phyloP scores from a whole-genome alignment of 2,329 filamentous ascomycete genomes.

The Helotiales sp. region DNA sequence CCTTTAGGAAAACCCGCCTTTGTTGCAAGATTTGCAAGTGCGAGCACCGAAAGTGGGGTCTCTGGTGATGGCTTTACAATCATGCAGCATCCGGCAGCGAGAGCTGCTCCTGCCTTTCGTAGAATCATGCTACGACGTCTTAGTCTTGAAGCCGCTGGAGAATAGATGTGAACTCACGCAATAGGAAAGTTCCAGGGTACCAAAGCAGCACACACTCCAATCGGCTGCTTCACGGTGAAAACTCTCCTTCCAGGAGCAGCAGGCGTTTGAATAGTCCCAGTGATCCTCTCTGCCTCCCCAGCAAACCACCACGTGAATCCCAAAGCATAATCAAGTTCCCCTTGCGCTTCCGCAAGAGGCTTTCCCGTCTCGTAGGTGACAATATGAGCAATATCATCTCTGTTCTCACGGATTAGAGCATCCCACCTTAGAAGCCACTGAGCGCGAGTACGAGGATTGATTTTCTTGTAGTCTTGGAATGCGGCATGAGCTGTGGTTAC shows the following conservation, averaged over 20 bases:
- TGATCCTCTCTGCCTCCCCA: slow-evolving; percentile 61
- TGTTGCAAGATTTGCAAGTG: slow-evolving; percentile 53
- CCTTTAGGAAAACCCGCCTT: slow-evolving; percentile 59
- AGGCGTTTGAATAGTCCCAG: slow-evolving; percentile 59
- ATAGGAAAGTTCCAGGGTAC: slow-evolving; percentile 75
- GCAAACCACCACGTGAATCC: slow-evolving; percentile 57
- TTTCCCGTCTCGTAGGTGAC: slow-evolving; percentile 61
- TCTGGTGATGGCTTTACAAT: slow-evolving; percentile 72
- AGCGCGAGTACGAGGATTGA: slow-evolving; percentile 60
- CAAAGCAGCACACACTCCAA: slow-evolving; percentile 66
- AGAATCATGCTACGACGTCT: slow-evolving; percentile 51
- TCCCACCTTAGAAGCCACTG: slow-evolving; percentile 67
- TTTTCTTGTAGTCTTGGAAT: slow-evolving; percentile 59
- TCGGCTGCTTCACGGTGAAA: slow-evolving; percentile 73
- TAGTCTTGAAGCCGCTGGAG: background rate
- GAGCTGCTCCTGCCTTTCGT: slow-evolving; percentile 65
- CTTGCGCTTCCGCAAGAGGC: slow-evolving; percentile 50
- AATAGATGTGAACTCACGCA: slow-evolving; percentile 40
- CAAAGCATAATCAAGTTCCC: slow-evolving; percentile 52
- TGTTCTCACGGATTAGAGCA: slow-evolving; percentile 59
- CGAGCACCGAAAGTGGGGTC: slow-evolving; percentile 57
- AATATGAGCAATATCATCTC: slow-evolving; percentile 62
- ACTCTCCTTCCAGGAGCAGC: slow-evolving; percentile 62
- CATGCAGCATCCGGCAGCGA: slow-evolving; percentile 75
- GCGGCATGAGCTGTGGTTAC: slow-evolving; percentile 60